These are phyloP conservation scores for Debaryomycetaceae sp. DNA, from an alignment of 1,139 yeast species.

Conservation along the genomic window DNA sequence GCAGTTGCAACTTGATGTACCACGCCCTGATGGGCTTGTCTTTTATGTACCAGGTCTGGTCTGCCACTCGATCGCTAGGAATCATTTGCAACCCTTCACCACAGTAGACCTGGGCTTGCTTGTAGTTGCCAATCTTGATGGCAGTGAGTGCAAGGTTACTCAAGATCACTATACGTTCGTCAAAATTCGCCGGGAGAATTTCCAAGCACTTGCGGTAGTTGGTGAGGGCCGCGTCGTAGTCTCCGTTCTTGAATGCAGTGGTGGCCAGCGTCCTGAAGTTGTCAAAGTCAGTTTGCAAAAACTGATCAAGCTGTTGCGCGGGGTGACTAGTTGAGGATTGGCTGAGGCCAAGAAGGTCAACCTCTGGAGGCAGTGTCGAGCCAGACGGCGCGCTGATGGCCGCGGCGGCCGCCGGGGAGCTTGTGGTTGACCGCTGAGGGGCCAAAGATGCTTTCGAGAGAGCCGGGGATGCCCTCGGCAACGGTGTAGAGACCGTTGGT, in stretches of 20 bases:
- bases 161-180: conserved; percentile 60
- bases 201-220: conserved; percentile 59
- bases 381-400: conserved; percentile 2
- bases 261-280: conserved; percentile 60
- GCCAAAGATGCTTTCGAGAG: conserved; percentile 1
- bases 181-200: conserved; percentile 62
- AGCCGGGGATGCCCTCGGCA: background rate
- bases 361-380: conserved; percentile 13
- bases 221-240: conserved; percentile 63
- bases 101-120: conserved; percentile 52
- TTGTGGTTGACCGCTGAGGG: no score
- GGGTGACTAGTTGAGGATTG: conserved; percentile 9
- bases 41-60: conserved; percentile 24
- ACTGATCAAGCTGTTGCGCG: conserved; percentile 30
- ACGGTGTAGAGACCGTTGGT: no score
- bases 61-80: conserved; percentile 16
- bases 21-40: conserved; percentile 63
- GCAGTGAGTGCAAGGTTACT: conserved; percentile 76
- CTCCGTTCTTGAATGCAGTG: conserved; percentile 71
- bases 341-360: conserved; percentile 21
- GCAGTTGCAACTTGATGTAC: conserved; percentile 64
- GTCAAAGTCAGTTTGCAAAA: conserved; percentile 47
- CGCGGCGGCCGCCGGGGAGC: conserved; percentile 5
- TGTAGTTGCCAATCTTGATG: conserved; percentile 71
- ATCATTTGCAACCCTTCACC: conserved; percentile 57